These are phyloP conservation scores for Davidsoniella virescens DNA, from an alignment of 2,329 filamentous ascomycete species.

Conservation along the genomic window DNA sequence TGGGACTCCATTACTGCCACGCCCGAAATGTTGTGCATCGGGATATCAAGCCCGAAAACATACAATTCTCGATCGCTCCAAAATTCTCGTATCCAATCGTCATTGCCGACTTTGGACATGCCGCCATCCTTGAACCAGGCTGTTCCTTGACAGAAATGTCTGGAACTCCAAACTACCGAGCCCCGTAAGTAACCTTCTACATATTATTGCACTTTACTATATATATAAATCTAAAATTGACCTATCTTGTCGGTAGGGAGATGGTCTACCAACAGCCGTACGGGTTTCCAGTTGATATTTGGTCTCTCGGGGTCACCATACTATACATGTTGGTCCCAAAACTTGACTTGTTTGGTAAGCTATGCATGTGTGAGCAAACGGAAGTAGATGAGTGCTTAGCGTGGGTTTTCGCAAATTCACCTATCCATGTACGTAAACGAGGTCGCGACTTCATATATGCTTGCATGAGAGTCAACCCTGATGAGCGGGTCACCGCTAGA, in stretches of 20 bases:
- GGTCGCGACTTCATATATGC: conserved; percentile 9
- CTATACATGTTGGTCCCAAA: conserved; percentile 20
- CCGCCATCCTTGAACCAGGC: conserved; percentile 25
- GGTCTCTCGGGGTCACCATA: conserved; percentile 33
- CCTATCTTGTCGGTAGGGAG: conserved; percentile 23
- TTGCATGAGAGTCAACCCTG: conserved; percentile 5
- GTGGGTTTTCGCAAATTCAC: background rate
- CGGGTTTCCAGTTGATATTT: conserved; percentile 32
- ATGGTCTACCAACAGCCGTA: conserved; percentile 16
- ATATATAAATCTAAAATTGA: background rate
- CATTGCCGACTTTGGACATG: conserved; percentile 36
- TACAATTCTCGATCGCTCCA: conserved; percentile 32
- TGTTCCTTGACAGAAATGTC: conserved; percentile 27
- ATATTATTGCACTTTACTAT: background rate
- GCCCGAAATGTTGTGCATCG: conserved; percentile 33
- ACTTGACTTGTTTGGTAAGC: background rate
- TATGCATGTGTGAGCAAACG: background rate
- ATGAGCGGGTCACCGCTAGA: conserved; percentile 3
- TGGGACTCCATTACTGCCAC: conserved; percentile 32
- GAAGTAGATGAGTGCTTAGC: background rate
- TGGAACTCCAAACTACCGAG: conserved; percentile 31
- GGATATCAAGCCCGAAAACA: conserved; percentile 38
- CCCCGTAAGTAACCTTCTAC: conserved; percentile 28
- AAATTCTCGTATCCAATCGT: conserved; percentile 29
- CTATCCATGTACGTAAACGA: background rate